These are phyloP conservation scores for Anisodus tanguticus DNA, from an alignment of 257 asterid genomes.

Conservation along the genomic window DNA sequence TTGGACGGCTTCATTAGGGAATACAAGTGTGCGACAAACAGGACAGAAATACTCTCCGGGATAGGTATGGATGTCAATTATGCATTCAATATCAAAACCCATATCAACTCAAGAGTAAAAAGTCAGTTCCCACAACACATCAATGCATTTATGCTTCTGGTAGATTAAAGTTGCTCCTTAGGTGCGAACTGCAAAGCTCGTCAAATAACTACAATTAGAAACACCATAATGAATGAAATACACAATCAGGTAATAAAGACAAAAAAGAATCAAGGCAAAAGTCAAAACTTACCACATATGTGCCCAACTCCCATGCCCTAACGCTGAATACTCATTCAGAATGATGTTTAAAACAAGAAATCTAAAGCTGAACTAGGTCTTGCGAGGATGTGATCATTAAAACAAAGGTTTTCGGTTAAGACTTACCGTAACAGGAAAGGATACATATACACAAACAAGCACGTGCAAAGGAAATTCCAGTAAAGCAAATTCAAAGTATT, in stretches of 20 bases:
- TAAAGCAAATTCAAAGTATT: too few species aligned
- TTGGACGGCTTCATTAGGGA: slow-evolving; percentile 87
- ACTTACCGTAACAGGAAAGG: neutral
- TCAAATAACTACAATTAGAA: slow-evolving; percentile 23
- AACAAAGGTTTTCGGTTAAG: neutral
- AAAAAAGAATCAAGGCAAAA: neutral
- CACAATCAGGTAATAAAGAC: neutral
- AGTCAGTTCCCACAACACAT: slow-evolving; percentile 32
- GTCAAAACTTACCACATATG: slow-evolving; percentile 2
- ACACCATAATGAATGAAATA: neutral
- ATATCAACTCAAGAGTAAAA: slow-evolving; percentile 36
- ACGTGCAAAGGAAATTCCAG: too few species aligned
- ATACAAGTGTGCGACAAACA: slow-evolving; percentile 90
- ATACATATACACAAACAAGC: neutral
- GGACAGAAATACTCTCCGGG: slow-evolving; percentile 98
- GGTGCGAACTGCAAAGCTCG: neutral
- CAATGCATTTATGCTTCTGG: slow-evolving; percentile 21
- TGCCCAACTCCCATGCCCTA: neutral
- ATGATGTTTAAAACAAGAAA: neutral
- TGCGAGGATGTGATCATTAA: neutral
- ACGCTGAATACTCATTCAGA: neutral
- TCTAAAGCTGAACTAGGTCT: neutral
- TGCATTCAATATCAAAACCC: slow-evolving; percentile 96
- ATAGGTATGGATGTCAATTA: slow-evolving; percentile 73
- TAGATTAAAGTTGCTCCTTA: slow-evolving; percentile 13